phyloP scores from a whole-genome alignment of 257 asterid species.

The Forsythia viridissima region DNA sequence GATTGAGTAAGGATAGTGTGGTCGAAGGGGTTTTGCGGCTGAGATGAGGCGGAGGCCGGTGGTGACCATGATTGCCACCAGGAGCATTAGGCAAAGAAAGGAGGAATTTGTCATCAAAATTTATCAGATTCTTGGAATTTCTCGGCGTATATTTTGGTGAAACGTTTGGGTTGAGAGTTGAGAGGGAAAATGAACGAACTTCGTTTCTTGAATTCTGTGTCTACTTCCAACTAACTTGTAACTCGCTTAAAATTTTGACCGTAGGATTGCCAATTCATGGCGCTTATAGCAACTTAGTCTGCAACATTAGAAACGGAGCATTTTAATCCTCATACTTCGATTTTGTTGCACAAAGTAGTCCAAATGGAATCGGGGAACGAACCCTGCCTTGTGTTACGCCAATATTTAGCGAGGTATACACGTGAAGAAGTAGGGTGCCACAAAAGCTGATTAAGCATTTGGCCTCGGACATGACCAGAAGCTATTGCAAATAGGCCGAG shows the following conservation, averaged over 20 bases:
- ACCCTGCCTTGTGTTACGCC: too few relatives aligned
- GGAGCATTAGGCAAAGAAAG: conserved; percentile 18
- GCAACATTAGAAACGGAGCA: too few relatives aligned
- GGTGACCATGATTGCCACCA: conserved; percentile 26
- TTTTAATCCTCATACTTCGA: too few relatives aligned
- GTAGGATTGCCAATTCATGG: too few relatives aligned
- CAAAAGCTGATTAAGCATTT: too few relatives aligned
- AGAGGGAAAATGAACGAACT: not conserved
- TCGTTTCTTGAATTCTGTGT: not conserved
- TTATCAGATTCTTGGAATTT: not conserved
- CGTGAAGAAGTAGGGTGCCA: too few relatives aligned
- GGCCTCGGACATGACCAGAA: too few relatives aligned
- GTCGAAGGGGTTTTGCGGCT: conserved; percentile 1
- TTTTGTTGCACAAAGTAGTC: too few relatives aligned
- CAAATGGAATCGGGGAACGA: too few relatives aligned
- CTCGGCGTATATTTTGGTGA: not conserved
- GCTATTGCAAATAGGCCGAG: too few relatives aligned
- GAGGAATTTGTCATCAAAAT: conserved; percentile 23
- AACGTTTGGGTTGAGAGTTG: not conserved
- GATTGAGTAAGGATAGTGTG: not conserved
- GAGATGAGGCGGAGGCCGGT: conserved; percentile 15
- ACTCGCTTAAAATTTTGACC: not conserved
- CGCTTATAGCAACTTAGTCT: not conserved
- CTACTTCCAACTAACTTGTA: not conserved
- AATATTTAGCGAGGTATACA: too few relatives aligned